Percentiles rank a stretch among this genome's conserved stretches.
These are phyloP conservation scores for Salvia sclarea DNA, from an alignment of 305 asterid genomes.

Conservation along the genomic window DNA sequence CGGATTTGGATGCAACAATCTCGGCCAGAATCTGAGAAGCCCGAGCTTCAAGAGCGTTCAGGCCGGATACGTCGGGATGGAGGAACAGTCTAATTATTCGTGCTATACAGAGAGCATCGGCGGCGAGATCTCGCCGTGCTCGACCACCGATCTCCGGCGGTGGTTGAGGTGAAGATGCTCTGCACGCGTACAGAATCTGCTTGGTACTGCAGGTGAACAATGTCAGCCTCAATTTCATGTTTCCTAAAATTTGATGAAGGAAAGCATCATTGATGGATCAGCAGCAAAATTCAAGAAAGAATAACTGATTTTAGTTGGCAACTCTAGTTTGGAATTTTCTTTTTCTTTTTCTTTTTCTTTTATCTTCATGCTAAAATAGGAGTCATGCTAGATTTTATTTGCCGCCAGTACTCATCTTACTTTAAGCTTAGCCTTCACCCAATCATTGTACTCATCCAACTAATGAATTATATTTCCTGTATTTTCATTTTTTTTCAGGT, in stretches of 20 bases:
- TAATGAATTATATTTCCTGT: neutral
- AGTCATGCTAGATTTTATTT: constrained; percentile 23
- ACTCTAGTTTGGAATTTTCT: constrained; percentile 4
- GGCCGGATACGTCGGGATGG: constrained; percentile 82
- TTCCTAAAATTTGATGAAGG: constrained; percentile 16
- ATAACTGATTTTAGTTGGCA: constrained; percentile 21
- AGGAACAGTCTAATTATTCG: constrained; percentile 62
- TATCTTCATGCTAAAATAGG: constrained; percentile 21
- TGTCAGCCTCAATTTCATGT: neutral
- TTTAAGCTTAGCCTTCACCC: constrained; percentile 4
- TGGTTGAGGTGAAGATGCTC: constrained; percentile 49
- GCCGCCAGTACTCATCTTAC: neutral
- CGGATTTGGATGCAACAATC: constrained; percentile 44
- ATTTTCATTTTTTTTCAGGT: neutral
- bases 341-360: neutral
- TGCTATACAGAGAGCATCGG: constrained; percentile 69
- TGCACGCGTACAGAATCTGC: neutral
- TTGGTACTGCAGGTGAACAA: neutral
- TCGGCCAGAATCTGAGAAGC: constrained; percentile 54
- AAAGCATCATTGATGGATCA: neutral
- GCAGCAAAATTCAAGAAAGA: neutral
- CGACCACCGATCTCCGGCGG: constrained; percentile 76
- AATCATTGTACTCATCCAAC: constrained; percentile 21
- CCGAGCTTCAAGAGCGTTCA: constrained; percentile 90
- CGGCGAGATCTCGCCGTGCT: constrained; percentile 87